Base-by-base conservation (phyloP, 352 stramenopile species). In the Globisporangium carolinianum region DNA sequence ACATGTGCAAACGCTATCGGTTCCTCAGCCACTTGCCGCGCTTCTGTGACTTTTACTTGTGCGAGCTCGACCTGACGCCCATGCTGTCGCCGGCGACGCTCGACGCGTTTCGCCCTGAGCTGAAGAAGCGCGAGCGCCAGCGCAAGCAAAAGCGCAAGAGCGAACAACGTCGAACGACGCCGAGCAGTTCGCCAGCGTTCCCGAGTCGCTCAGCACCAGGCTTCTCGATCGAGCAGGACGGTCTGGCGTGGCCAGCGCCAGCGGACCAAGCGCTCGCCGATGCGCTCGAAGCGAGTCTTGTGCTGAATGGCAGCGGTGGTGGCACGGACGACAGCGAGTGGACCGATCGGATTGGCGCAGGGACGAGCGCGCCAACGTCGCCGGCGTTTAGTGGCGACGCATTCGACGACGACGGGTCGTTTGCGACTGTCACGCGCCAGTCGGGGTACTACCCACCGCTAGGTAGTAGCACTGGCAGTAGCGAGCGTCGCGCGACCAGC, bases 41-140 rank as follows among this genome's bases (percentile, higher is more conserved):
- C 18, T 91, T 91, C 58, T 95, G 85, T 53, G 83, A 94, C 59
- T 89, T 96, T 17, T 94, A 89, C 72, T 72, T 97, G 37, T 89
- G 86, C 38, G 88, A 97, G 57, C 47, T 97, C 36, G 86, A 96
- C 47, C 61, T 96, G 49, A 71, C 66, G 39, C 67, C 73, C n/a
- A 54, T 87, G 15, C 58, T 96, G 18, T 95, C 86, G 6, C 54
- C 72, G 1, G 73, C 73, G 17, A 95, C 85, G n/a, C 59, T 80
- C 12, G 57, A 67, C 10, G 58, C 66, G 9, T 96, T 94, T 55
- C 71, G 68, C 32, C 65, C 53, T 4, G 86, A 94, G 36, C 61
- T 94, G 8, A 94, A 91, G 71, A 91, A 91, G 62, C 83, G 83
- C 18, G 55, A 69, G 42, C 89, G 86, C 51, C 73, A 83, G 38